These are phyloP conservation scores for Saccharomycopsis hybrid DNA, from an alignment of 1,139 yeast species.

Conservation along the genomic window DNA sequence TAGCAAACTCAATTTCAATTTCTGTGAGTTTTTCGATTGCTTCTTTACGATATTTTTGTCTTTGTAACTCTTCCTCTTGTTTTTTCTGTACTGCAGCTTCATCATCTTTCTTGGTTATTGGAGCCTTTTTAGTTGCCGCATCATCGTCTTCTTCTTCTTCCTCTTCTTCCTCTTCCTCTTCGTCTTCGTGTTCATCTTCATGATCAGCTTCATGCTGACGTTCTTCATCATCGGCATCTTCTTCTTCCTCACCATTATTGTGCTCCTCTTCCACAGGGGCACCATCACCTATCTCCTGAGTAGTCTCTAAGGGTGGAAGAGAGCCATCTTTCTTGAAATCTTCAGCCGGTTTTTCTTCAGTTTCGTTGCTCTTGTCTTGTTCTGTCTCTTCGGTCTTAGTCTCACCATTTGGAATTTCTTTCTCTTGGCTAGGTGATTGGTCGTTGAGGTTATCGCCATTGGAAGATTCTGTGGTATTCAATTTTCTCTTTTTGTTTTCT, in stretches of 20 bases:
- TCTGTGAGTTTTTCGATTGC: conserved; percentile 67
- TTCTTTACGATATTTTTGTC: conserved; percentile 38
- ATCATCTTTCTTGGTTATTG: conserved; percentile 21
- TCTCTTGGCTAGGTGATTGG: neutral
- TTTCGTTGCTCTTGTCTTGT: conserved; percentile 19
- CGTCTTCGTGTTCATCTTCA: conserved; percentile 21
- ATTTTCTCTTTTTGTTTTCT: conserved; percentile 19
- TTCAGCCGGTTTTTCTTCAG: conserved; percentile 15
- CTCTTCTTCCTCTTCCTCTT: conserved; percentile 25
- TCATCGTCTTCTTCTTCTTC: conserved; percentile 20
- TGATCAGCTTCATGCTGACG: conserved; percentile 17
- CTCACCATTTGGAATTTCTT: conserved; percentile 17
- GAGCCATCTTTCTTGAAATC: conserved; percentile 1
- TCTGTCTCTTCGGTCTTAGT: conserved; percentile 21
- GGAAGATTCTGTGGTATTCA: conserved; percentile 20
- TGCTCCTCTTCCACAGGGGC: neutral
- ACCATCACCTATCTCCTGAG: neutral
- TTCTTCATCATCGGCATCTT: conserved; percentile 15
- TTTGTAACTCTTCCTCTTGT: conserved; percentile 13
- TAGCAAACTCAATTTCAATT: conserved; percentile 82
- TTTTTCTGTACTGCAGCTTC: conserved; percentile 15
- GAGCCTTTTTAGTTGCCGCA: conserved; percentile 12
- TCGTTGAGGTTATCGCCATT: neutral
- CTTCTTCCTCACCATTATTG: conserved; percentile 3
- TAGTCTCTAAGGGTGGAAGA: neutral